Base-by-base conservation (phyloP, 164 flowering plant species). In the Platanus orientalis region DNA sequence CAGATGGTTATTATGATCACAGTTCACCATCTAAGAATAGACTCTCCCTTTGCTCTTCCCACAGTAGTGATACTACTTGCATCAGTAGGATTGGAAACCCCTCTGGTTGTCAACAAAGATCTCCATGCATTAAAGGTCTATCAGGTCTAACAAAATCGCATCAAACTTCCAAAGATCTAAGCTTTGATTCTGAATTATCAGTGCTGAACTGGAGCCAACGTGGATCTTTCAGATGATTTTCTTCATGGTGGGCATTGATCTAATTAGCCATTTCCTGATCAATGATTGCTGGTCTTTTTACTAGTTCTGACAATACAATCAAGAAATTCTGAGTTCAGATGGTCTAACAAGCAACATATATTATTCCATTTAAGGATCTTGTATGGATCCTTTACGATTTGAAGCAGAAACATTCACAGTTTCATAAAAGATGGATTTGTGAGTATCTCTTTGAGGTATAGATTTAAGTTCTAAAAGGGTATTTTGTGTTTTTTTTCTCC, bases 31-130 rank as follows among this genome's bases (percentile, higher is more conserved):
- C 69, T 17, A 76, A 68, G 62, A 62, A 71, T 16, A 74, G 73
- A 67, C 57, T 66, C 3, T 71, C 77, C 16, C 58, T 76, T 59
- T 76, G 80, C 73, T 75, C 78, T 61, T 76, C 86, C 2, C 66
- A 64, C 32, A 76, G 73, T 62, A 79, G 78, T 45, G 84, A 75
- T 16, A 57, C 70, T 1, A 52, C 70, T n/a, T 54, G 51, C 24
- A 49, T 14, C 26, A 30, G 47, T 25, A 60, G 47, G 29, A 52
- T 40, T 62, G 55, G 49, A 19, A 78, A 53, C 57, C 55, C 59
- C 40, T 34, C 75, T 21, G 27, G 48, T 49, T 66, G 72, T 64
- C 77, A 39, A 30, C 75, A 62, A 20, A 71, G 55, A 51, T 78
- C 79, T 32, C 56, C 75, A 5, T 45, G 66, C 58, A 42, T 68